Evolutionary conservation across 495 filamentous ascomycete species (phyloP), one percentile per base, ranked within the genome.

Genomic region (Penicillium lagena): DNA sequence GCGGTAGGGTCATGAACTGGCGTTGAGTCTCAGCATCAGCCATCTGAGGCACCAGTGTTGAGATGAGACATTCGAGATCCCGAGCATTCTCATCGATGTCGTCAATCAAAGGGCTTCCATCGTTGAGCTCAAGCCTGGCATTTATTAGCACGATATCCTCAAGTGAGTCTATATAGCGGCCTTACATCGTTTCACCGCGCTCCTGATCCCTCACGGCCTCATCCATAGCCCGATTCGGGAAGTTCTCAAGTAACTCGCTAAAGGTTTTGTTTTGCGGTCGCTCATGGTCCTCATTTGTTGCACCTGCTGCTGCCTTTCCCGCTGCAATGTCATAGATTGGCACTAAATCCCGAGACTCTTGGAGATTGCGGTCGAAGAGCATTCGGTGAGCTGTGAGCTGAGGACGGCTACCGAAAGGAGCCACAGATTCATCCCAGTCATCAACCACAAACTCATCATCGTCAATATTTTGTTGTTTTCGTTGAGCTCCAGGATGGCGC

Each of bases 81-180:
- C 51, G 45, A 1, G 61, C 52, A 35, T 54, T 58, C 41, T 66
- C 49, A 38, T 70, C 68, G 12, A 72, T 62, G 47, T 67, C 64
- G 13, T 63, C 52, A 11, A 65, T 30, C 15, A 54, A 29, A 7
- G 54, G 48, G 22, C 52, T 52, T 22, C 46, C 50, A 12, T 39
- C 51, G 34, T 57, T 41, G 9, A 64, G 30, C 40, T 72, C 66
- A 38, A 67, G 49, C 38, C 66, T 64, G 38, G 12, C 4, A 15
- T 17, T 30, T 1, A 38, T 59, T 36, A 57, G 47, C 27, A 39
- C 37, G 12, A 35, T 14, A 12, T 35, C 15, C 30, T 12, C 4
- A 28, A 1, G 35, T 7, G 30, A 13, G 13, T 31, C 15, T 13
- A 32, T 37, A 30, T 10, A 11, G 32, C 5, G 33, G 7, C 43